Conservation (phyloP, 23 red algal genomes). For the Gracilariopsis chorda region DNA sequence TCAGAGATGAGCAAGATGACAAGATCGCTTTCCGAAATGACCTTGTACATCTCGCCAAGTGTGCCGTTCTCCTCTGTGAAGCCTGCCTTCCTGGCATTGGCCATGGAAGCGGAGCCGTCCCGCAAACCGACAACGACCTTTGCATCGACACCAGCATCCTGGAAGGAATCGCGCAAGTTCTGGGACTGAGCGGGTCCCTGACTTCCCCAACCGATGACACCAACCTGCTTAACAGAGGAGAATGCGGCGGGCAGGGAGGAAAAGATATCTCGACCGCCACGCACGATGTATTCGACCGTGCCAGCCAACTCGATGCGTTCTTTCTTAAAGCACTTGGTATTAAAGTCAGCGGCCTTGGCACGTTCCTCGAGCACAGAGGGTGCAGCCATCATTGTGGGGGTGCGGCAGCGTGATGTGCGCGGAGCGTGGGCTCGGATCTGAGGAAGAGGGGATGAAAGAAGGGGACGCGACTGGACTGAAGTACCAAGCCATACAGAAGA, state of each 20-base stretch:
- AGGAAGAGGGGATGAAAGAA: background rate
- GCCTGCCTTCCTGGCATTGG: constrained; percentile 69
- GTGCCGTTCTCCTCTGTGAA: constrained; percentile 93
- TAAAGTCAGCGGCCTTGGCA: constrained; percentile 76
- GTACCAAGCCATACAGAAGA: constrained; percentile 7
- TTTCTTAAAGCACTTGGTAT: constrained; percentile 83
- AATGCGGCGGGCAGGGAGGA: constrained; percentile 68
- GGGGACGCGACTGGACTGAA: background rate
- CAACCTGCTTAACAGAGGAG: constrained; percentile 80
- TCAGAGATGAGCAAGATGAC: constrained; percentile 94
- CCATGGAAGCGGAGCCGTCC: constrained; percentile 51
- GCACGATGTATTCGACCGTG: constrained; percentile 90
- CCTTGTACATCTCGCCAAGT: constrained; percentile 90
- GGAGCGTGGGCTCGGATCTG: background rate
- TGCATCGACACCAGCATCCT: constrained; percentile 71
- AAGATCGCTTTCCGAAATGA: constrained; percentile 85
- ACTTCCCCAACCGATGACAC: constrained; percentile 98
- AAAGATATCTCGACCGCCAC: constrained; percentile 91
- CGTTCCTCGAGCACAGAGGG: constrained; percentile 72
- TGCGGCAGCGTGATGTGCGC: background rate
- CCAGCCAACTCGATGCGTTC: constrained; percentile 74
- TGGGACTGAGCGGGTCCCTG: constrained; percentile 98
- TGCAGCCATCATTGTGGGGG: constrained; percentile 18
- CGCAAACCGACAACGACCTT: constrained; percentile 85
- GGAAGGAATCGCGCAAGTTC: constrained; percentile 93